These are phyloP conservation scores for Diaporthe sp. DNA, from an alignment of 2,329 filamentous ascomycete genomes.

Conservation along the genomic window DNA sequence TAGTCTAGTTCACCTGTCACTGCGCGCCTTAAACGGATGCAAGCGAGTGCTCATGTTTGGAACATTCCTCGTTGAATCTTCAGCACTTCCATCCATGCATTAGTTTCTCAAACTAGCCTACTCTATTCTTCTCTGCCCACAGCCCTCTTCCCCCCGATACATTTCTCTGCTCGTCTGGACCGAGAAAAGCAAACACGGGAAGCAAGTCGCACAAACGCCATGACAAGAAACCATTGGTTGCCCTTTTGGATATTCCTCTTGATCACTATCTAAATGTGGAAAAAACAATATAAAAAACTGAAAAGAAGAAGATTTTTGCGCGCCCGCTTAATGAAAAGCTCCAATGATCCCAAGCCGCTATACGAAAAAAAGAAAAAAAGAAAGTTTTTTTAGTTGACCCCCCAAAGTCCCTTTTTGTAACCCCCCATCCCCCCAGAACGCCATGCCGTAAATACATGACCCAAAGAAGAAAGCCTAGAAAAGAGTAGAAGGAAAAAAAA, in stretches of 20 bases:
- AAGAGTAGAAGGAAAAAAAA: neutral
- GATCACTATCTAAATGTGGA: neutral
- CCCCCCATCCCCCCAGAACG: neutral
- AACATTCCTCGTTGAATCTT: neutral
- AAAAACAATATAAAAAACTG: neutral
- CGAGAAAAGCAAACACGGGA: neutral
- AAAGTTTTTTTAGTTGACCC: neutral
- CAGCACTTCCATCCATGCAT: neutral
- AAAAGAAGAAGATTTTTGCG: neutral
- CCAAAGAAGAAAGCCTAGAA: neutral
- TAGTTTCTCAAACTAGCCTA: neutral
- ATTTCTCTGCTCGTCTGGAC: neutral
- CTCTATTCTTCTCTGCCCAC: neutral
- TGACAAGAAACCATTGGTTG: neutral
- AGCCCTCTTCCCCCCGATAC: neutral
- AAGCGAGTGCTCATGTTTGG: neutral
- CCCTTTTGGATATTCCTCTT: slow-evolving; percentile 2
- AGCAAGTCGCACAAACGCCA: neutral
- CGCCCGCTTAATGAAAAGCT: slow-evolving; percentile 13
- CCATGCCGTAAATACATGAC: slow-evolving; percentile 10
- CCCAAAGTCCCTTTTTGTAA: neutral
- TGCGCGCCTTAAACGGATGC: neutral
- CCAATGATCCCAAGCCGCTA: neutral
- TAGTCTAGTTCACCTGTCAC: neutral
- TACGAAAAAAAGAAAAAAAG: neutral